A percentile compares a stretch with the other conserved stretches of the same genome.
phyloP scores from a whole-genome alignment of 306 rosid species.

The Argentina anserina region DNA sequence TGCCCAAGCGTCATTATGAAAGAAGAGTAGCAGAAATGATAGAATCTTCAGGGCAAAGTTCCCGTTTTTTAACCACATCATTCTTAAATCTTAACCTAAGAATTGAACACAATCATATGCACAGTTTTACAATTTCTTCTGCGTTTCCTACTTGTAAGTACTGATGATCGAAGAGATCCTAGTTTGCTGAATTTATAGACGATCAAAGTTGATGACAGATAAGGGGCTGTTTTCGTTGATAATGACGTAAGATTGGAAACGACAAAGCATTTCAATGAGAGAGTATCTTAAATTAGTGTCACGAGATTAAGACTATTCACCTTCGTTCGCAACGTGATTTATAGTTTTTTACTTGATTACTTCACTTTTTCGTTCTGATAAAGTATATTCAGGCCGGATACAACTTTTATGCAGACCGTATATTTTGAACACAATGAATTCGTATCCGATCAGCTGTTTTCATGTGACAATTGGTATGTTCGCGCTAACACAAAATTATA shows the following conservation, averaged over 20 bases:
- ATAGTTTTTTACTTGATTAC: too few species aligned
- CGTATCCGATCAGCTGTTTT: too few species aligned
- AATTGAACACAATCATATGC: neutral
- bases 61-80: neutral
- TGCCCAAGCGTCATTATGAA: neutral
- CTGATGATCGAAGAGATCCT: neutral
- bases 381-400: neutral
- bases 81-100: neutral
- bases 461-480: neutral
- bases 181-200: slow-evolving; percentile 1
- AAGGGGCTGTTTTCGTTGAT: neutral
- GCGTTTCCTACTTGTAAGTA: neutral
- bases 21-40: neutral
- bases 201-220: neutral
- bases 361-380: neutral
- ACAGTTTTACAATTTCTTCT: neutral
- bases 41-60: neutral
- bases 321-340: neutral
- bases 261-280: neutral
- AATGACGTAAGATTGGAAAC: neutral
- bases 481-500: neutral
- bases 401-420: neutral
- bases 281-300: neutral
- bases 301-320: neutral
- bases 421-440: too few species aligned